Evolutionary conservation across 2,329 filamentous ascomycete genomes (phyloP).

Genomic region (Triangularia verruculosa): DNA sequence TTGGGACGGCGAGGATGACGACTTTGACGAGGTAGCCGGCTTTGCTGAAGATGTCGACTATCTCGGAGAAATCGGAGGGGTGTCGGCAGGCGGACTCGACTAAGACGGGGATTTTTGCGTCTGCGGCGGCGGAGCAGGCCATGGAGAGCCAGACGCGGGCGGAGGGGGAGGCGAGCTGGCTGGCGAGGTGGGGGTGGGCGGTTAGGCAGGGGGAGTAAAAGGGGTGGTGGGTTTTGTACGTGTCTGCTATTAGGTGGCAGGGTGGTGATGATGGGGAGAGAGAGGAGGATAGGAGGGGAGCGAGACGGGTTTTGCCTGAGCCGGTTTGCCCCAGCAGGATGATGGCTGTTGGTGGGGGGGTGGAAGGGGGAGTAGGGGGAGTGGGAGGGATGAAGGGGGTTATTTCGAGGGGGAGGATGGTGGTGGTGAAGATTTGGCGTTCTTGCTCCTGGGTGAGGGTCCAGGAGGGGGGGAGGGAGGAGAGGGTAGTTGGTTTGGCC

Average conservation of each 20-base stretch:
- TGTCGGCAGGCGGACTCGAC: slow-evolving; percentile 46
- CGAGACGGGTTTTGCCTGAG: slow-evolving; percentile 46
- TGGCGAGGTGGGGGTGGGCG: slow-evolving; percentile 23
- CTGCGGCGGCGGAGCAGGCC: slow-evolving; percentile 36
- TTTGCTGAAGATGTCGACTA: slow-evolving; percentile 36
- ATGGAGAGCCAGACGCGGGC: slow-evolving; percentile 45
- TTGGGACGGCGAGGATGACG: slow-evolving; percentile 42
- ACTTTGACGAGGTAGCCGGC: slow-evolving; percentile 40
- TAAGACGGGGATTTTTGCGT: slow-evolving; percentile 36
- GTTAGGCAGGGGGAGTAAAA: slow-evolving; percentile 35
- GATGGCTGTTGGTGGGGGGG: slow-evolving; percentile 37
- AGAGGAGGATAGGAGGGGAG: slow-evolving; percentile 38
- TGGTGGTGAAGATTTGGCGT: slow-evolving; percentile 19
- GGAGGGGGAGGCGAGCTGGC: slow-evolving; percentile 38
- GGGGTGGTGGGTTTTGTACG: slow-evolving; percentile 49
- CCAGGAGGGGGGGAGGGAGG: slow-evolving; percentile 20
- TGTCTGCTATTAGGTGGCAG: slow-evolving; percentile 46
- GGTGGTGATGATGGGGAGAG: slow-evolving; percentile 23
- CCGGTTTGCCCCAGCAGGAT: slow-evolving; percentile 48
- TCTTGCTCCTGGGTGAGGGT: slow-evolving; percentile 15
- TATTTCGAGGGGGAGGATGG: slow-evolving; percentile 35
- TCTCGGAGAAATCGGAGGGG: slow-evolving; percentile 39
- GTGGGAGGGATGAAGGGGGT: slow-evolving; percentile 15
- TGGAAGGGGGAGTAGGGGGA: slow-evolving; percentile 7
- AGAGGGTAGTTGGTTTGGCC: neutral